Percentiles rank a stretch among this genome's conserved stretches.
These are phyloP conservation scores for Corynascus novoguineensis DNA, from an alignment of 495 filamentous ascomycete species.

Conservation along the genomic window DNA sequence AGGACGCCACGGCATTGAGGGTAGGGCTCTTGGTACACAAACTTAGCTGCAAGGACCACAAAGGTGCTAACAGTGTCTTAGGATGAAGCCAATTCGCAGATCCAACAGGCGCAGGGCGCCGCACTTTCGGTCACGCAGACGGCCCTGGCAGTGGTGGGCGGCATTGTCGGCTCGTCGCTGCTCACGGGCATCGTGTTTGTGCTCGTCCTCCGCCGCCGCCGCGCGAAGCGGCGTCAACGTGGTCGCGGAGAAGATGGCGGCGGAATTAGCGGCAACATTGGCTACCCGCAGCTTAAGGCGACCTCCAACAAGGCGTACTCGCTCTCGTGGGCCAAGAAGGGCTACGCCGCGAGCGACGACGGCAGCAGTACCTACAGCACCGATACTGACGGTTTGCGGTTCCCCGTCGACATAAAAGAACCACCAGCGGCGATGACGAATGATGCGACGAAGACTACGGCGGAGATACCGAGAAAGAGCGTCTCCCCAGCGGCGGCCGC, in stretches of 20 bases:
- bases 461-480: neutral
- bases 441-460: neutral
- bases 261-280: neutral
- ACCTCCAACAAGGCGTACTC: constrained; percentile 14
- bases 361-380: constrained; percentile 13
- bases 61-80: constrained; percentile 9
- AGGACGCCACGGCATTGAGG: constrained; percentile 29
- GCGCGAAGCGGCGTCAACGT: constrained; percentile 18
- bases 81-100: constrained; percentile 27
- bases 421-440: neutral
- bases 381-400: neutral
- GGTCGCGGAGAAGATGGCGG: neutral
- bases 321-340: neutral
- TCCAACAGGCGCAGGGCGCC: constrained; percentile 30
- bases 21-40: constrained; percentile 21
- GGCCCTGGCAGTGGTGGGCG: constrained; percentile 38
- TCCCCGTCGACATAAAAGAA: neutral
- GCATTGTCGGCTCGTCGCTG: constrained; percentile 38
- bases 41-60: neutral
- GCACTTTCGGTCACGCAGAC: constrained; percentile 35
- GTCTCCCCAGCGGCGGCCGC: neutral
- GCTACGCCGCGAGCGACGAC: constrained; percentile 8
- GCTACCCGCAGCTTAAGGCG: constrained; percentile 2
- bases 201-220: constrained; percentile 31
- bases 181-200: constrained; percentile 31